Base-by-base conservation (phyloP, 257 asterid genomes). In the Solanum tacnaense region DNA sequence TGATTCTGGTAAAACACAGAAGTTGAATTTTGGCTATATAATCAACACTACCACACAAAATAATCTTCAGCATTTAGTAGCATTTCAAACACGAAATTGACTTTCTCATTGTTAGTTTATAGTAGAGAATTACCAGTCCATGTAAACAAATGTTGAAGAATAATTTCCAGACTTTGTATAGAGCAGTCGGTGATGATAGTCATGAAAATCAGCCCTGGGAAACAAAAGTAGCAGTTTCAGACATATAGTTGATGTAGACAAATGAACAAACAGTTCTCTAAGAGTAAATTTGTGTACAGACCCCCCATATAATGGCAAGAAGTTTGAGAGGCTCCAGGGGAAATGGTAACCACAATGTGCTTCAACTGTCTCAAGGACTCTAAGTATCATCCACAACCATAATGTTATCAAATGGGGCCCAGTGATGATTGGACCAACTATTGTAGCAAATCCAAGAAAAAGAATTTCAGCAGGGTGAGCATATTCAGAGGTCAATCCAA, bases 401-500 rank as follows among this genome's bases (percentile, higher is more conserved):
- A 97, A 89, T 9, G 99, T 97, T 88, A 95, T 92, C 91, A 97
- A 89, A 93, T 97, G 99, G 76, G 99, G 99, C 41, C 98, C 98
- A 82, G 99, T 97, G 89, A 97, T 94, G 89, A 98, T 98, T 79
- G 99, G 99, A 87, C 99, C 99, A 86, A 95, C 87, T 73, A 97
- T 97, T 10, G 99, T 97, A 79, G 99, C 98, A 91, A 97, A 97
- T 65, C 99, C 98, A 89, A 96, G 98, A 89, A 97, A 97, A 89
- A 97, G 87, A 90, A 97, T 97, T 93, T 97, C 99, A 89, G 98
- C 98, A 83, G 98, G 98, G 92, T 97, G 99, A 39, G 99, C 99
- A 91, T 97, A 97, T 92, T 97, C 99, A 87, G 99, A 97, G 44
- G 99, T 97, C 96, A 97, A 89, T 87, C 99, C 99, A 94, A 97